Conservation (phyloP, 1,139 yeast species). For the Casaregolazyma suthepensis region DNA sequence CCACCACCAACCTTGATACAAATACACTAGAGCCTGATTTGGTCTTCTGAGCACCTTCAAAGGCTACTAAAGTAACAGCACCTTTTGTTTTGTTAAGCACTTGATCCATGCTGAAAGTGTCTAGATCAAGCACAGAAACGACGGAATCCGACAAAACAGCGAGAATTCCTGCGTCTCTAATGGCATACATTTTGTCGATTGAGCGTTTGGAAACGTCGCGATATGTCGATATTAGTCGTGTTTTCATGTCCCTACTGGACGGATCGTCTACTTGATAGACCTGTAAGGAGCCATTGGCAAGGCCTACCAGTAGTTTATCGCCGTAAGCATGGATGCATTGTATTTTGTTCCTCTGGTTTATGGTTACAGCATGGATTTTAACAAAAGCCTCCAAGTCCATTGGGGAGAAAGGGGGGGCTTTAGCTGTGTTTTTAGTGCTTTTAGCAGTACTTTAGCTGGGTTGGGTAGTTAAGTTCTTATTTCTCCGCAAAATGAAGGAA, state of each 20-base stretch:
- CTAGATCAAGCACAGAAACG: constrained; percentile 33
- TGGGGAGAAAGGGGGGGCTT: neutral
- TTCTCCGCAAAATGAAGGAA: constrained; percentile 18
- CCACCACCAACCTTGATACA: constrained; percentile 34
- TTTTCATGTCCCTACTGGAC: constrained; percentile 17
- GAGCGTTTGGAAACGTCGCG: constrained; percentile 19
- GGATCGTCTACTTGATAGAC: constrained; percentile 25
- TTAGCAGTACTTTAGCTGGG: too few species aligned
- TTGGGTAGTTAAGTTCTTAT: neutral
- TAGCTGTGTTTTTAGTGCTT: neutral
- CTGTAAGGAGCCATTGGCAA: constrained; percentile 22
- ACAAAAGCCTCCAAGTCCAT: constrained; percentile 8
- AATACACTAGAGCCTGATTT: constrained; percentile 16
- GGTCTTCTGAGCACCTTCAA: constrained; percentile 22
- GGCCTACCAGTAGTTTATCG: constrained; percentile 26
- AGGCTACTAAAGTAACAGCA: constrained; percentile 29
- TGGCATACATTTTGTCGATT: constrained; percentile 31
- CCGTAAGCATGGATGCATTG: constrained; percentile 21
- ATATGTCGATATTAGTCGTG: constrained; percentile 15
- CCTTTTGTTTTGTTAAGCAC: constrained; percentile 34
- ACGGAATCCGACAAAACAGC: constrained; percentile 31
- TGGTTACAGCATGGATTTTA: neutral
- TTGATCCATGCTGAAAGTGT: constrained; percentile 30
- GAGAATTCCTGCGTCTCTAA: constrained; percentile 34
- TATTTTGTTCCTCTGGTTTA: constrained; percentile 6